phyloP scores from a whole-genome alignment of 2,329 filamentous ascomycete genomes.

The Phaeosphaeriaceae sp. region DNA sequence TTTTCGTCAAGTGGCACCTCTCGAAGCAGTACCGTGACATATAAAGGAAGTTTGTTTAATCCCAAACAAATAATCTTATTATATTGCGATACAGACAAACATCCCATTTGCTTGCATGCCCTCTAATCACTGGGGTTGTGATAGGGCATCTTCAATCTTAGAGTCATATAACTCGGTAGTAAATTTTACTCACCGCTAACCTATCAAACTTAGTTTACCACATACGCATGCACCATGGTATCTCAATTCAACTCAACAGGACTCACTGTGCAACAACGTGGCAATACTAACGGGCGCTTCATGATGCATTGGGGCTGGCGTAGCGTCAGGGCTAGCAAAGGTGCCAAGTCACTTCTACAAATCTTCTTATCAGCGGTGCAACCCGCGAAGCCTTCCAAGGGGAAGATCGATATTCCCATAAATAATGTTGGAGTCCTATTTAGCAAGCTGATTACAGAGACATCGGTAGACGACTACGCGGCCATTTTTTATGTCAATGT shows the following conservation, averaged over 20 bases:
- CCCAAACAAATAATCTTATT: no score
- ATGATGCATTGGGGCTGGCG: slow-evolving; percentile 57
- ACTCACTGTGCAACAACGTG: slow-evolving; percentile 40
- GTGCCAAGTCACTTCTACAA: no score
- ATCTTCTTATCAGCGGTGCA: no score
- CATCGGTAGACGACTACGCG: slow-evolving; percentile 58
- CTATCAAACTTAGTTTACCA: not conserved
- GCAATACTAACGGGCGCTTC: slow-evolving; percentile 59
- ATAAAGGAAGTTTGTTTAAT: no score
- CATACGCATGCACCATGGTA: slow-evolving; percentile 17
- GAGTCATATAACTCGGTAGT: no score
- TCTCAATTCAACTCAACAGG: slow-evolving; percentile 8
- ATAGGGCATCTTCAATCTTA: no score
- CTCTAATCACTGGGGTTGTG: no score
- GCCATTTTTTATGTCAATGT: slow-evolving; percentile 65
- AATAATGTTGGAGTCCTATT: slow-evolving; percentile 50
- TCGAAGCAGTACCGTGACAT: no score
- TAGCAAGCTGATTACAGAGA: slow-evolving; percentile 34
- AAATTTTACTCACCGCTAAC: no score
- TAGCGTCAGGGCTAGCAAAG: slow-evolving; percentile 58
- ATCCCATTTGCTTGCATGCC: no score
- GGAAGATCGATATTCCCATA: slow-evolving; percentile 53
- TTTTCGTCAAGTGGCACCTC: no score
- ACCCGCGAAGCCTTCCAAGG: slow-evolving; percentile 47
- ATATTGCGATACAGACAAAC: no score